These are phyloP conservation scores for Epichloe amarillans DNA, from an alignment of 2,329 filamentous ascomycete genomes.

Conservation along the genomic window DNA sequence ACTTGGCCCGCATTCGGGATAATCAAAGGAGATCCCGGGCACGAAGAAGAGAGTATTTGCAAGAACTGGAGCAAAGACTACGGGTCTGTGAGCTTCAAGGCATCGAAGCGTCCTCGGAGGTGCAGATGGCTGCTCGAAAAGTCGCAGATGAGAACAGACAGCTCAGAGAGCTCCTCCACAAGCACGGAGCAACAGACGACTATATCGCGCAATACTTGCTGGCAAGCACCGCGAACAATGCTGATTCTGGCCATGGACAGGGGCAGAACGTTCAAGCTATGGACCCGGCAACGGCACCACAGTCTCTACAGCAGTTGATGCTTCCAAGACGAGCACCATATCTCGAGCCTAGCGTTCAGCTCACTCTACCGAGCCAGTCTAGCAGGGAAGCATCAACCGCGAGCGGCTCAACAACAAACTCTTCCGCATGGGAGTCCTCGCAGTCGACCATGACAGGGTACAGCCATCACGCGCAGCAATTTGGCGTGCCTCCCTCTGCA, in stretches of 20 bases:
- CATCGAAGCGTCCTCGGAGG: conserved; percentile 55
- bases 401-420: conserved; percentile 19
- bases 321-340: conserved; percentile 20
- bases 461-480: conserved; percentile 10
- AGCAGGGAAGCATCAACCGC: conserved; percentile 21
- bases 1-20: conserved; percentile 50
- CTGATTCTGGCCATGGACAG: conserved; percentile 8
- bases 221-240: conserved; percentile 5
- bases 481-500: neutral
- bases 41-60: conserved; percentile 58
- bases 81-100: conserved; percentile 51
- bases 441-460: conserved; percentile 14
- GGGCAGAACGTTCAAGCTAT: conserved; percentile 9
- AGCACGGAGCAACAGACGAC: conserved; percentile 42
- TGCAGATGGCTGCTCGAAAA: conserved; percentile 54
- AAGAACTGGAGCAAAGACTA: conserved; percentile 50
- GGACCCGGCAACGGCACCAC: conserved; percentile 15
- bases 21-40: conserved; percentile 68
- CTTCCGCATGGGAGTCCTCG: conserved; percentile 20
- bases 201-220: conserved; percentile 34
- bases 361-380: conserved; percentile 17
- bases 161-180: conserved; percentile 44
- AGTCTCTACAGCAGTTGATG: conserved; percentile 25
- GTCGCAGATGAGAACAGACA: conserved; percentile 58
- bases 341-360: conserved; percentile 15